Evolutionary conservation across 2,329 filamentous ascomycete species (phyloP).

Genomic region (Xylaria sp.): DNA sequence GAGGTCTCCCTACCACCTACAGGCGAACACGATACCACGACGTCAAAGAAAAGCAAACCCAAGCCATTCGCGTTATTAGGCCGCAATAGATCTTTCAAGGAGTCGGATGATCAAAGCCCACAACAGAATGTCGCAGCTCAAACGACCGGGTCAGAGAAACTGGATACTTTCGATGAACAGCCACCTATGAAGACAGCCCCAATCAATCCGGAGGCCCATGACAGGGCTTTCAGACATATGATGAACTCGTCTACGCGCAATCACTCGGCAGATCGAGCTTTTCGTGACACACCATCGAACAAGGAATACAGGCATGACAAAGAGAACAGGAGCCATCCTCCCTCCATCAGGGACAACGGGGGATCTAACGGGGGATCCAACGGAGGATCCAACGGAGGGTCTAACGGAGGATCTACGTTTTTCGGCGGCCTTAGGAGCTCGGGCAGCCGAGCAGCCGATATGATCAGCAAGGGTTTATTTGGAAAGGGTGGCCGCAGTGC

Average conservation of each 20-base stretch:
- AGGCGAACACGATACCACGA: slow-evolving; percentile 57
- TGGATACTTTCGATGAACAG: slow-evolving; percentile 50
- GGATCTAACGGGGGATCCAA: too few species aligned
- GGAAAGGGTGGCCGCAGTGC: slow-evolving; percentile 80
- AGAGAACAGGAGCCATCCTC: slow-evolving; percentile 60
- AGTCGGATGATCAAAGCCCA: slow-evolving; percentile 52
- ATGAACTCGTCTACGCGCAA: slow-evolving; percentile 73
- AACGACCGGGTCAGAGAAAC: slow-evolving; percentile 52
- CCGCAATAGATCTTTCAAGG: slow-evolving; percentile 63
- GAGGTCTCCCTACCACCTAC: slow-evolving; percentile 63
- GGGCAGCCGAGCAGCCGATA: slow-evolving; percentile 79
- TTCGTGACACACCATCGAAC: slow-evolving; percentile 55
- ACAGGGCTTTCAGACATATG: slow-evolving; percentile 74
- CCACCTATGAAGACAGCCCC: slow-evolving; percentile 70
- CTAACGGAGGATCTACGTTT: slow-evolving; percentile 70
- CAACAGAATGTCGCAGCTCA: slow-evolving; percentile 50
- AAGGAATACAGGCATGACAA: slow-evolving; percentile 59
- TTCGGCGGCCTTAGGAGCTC: slow-evolving; percentile 79
- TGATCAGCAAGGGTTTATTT: slow-evolving; percentile 84
- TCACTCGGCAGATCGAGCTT: slow-evolving; percentile 75
- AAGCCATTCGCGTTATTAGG: slow-evolving; percentile 65
- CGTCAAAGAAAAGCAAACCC: slow-evolving; percentile 60
- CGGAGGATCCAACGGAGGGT: too few species aligned
- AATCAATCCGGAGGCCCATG: slow-evolving; percentile 62
- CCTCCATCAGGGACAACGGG: slow-evolving; percentile 69